Base-by-base conservation (phyloP, 345 rosid genomes). In the Hirschfeldia incana region DNA sequence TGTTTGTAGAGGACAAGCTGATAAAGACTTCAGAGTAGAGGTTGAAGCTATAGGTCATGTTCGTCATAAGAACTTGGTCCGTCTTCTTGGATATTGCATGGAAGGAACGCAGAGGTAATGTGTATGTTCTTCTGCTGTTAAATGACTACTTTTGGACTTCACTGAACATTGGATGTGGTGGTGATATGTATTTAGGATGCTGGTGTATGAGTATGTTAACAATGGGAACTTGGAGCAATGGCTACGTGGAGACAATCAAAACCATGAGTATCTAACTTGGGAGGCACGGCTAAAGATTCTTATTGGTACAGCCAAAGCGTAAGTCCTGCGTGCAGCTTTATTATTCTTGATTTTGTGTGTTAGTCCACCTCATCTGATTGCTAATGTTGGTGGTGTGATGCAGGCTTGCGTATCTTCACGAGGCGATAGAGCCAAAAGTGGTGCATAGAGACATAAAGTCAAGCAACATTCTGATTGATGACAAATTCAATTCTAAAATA, bases 401-500 rank as follows among this genome's bases (percentile, higher is more conserved):
- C 92, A 95, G 99, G 80, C 97, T 96, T 59, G 94, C 98, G 11
- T 96, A 93, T 74, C 86, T 96, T 84, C 99, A 96, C 42, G 99
- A 96, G 86, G 98, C 99, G 59, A 93, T 96, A 76, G 99, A 96
- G 82, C 99, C 99, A 73, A 96, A 96, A 87, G 99, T 96, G 78
- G 99, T 96, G 83, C 99, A 96, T 59, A 88, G 99, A 57, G 99
- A 96, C 86, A 93, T 96, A 39, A 96, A 96, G 82, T 96, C 99
- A 0, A 96, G 99, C 80, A 96, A 96, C 77, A 90, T 96, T 74
- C 83, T 96, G 83, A 91, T 96, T 13, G 97, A 96, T 69, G 94
- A 90, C 65, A 92, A 91, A 69, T 96, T 96, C 83, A 90, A 93
- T 63, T 87, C 99, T 78, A 96, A 96, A 71, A 92, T 96, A 32